Percentiles rank a stretch among this genome's conserved stretches.
Conservation (phyloP, 2,329 filamentous ascomycete species). For the Fusarium sp. region DNA sequence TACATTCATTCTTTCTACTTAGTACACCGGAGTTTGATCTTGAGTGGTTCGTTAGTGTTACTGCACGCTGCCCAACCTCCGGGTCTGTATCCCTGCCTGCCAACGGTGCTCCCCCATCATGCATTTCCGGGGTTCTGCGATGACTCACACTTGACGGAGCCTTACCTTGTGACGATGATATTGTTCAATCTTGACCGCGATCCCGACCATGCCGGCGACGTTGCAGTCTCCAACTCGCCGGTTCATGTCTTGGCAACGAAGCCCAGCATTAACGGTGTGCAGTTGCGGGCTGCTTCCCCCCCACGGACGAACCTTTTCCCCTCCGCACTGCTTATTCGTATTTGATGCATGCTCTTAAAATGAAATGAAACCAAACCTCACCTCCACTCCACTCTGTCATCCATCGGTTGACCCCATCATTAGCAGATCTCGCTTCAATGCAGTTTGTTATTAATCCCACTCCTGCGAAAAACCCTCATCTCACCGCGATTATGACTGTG, state of each 20-base stretch:
- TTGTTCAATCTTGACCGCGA: slow-evolving; percentile 14
- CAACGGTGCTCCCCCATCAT: slow-evolving; percentile 22
- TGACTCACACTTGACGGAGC: slow-evolving; percentile 43
- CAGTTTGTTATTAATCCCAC: slow-evolving; percentile 31
- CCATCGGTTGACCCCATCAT: slow-evolving; percentile 28
- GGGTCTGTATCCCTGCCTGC: slow-evolving; percentile 47
- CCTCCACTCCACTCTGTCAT: slow-evolving; percentile 22
- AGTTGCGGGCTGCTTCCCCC: slow-evolving; percentile 2
- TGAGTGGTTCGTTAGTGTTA: slow-evolving; percentile 40
- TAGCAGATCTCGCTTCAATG: slow-evolving; percentile 38
- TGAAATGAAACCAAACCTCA: slow-evolving; percentile 41
- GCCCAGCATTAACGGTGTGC: slow-evolving; percentile 34
- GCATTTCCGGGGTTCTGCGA: slow-evolving; percentile 27
- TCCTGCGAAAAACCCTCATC: slow-evolving; percentile 34
- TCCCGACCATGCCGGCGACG: slow-evolving; percentile 33
- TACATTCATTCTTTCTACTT: slow-evolving; percentile 24
- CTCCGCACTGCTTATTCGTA: slow-evolving; percentile 38
- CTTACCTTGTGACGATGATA: slow-evolving; percentile 33
- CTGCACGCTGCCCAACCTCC: slow-evolving; percentile 18
- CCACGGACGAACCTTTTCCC: slow-evolving; percentile 7
- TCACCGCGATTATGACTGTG: slow-evolving; percentile 46
- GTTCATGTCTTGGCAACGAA: slow-evolving; percentile 40
- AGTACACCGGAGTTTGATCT: slow-evolving; percentile 20
- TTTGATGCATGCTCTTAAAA: slow-evolving; percentile 35
- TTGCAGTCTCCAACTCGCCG: slow-evolving; percentile 41